A percentile compares a stretch with the other conserved stretches of the same genome.
phyloP scores from a whole-genome alignment of 2,329 filamentous ascomycete species.

The Fonsecaea monophora region DNA sequence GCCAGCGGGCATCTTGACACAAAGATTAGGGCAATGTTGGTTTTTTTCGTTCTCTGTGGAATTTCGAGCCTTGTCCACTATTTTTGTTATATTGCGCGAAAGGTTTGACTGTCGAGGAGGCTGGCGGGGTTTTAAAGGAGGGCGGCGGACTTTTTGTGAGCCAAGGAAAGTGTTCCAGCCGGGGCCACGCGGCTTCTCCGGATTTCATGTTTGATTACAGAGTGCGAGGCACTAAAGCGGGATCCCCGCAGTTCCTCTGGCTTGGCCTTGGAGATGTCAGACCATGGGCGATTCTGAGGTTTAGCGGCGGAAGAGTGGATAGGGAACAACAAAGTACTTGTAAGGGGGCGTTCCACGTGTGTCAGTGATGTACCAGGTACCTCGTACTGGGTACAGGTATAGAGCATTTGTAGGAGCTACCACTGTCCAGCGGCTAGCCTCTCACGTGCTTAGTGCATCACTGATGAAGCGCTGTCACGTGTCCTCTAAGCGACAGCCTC shows the following conservation, averaged over 20 bases:
- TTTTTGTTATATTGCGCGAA: conserved; percentile 5
- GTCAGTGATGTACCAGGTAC: too few species aligned
- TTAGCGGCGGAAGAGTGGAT: background rate
- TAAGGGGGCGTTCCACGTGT: too few species aligned
- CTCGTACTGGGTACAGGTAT: too few species aligned
- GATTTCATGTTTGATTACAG: background rate
- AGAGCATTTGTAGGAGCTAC: too few species aligned
- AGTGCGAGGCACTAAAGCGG: background rate
- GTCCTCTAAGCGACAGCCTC: too few species aligned
- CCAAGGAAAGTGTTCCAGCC: background rate
- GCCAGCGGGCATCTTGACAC: conserved; percentile 3
- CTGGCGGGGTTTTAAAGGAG: background rate
- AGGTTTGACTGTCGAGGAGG: background rate
- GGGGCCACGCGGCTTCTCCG: background rate
- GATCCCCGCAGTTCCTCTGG: background rate
- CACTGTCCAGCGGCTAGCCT: too few species aligned
- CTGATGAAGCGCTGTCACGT: too few species aligned
- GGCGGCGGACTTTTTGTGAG: background rate
- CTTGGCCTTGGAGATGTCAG: background rate
- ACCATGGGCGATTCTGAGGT: background rate
- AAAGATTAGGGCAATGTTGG: background rate
- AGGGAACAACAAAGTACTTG: too few species aligned
- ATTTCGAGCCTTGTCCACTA: conserved; percentile 6
- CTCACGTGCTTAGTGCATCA: too few species aligned
- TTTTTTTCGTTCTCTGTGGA: background rate